These are phyloP conservation scores for Clathrus columnatus DNA, from an alignment of 768 basidiomycete genomes.

Conservation along the genomic window DNA sequence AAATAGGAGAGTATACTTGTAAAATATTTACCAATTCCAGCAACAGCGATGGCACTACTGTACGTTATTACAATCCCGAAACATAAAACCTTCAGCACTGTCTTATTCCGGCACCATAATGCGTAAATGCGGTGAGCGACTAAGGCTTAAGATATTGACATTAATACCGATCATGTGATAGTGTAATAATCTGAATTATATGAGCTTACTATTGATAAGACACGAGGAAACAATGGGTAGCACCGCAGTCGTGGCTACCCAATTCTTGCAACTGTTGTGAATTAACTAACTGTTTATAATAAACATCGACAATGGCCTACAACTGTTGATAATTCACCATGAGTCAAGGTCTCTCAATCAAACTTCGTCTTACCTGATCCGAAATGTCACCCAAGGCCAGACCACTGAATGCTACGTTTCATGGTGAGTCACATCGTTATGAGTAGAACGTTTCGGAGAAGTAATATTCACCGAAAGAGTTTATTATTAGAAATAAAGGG, in stretches of 20 bases:
- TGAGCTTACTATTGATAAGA: neutral
- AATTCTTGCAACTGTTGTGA: neutral
- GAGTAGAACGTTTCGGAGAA: too few species aligned
- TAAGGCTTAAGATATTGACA: neutral
- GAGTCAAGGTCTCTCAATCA: neutral
- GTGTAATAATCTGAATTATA: too few species aligned
- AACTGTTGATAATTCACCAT: too few species aligned
- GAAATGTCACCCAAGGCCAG: neutral
- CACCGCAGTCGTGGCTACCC: neutral
- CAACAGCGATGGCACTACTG: neutral
- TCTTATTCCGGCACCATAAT: neutral
- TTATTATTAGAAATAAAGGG: slow-evolving; percentile 18
- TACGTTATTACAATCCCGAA: neutral
- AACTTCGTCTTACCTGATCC: neutral
- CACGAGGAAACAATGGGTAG: neutral
- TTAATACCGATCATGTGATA: too few species aligned
- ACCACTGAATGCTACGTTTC: neutral
- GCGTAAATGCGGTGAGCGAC: neutral
- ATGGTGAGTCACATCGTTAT: neutral
- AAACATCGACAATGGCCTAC: too few species aligned
- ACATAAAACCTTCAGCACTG: neutral
- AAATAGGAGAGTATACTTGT: neutral
- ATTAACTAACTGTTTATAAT: neutral
- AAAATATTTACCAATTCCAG: neutral
- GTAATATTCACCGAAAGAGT: slow-evolving; percentile 20